phyloP scores from a whole-genome alignment of 2,329 filamentous ascomycete genomes.

The Diaporthe amygdali region DNA sequence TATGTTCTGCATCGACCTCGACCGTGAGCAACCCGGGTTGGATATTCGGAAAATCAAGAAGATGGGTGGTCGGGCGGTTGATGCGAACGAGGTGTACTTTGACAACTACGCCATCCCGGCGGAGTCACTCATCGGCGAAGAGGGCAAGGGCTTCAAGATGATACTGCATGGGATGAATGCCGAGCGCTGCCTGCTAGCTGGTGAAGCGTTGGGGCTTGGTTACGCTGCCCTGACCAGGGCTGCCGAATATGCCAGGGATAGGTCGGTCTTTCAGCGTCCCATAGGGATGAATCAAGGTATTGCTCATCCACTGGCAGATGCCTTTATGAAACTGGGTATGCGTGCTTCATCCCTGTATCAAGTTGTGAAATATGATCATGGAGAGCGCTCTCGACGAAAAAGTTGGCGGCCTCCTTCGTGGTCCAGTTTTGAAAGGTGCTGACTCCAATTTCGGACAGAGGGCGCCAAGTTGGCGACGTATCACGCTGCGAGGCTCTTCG shows the following conservation, averaged over 20 bases:
- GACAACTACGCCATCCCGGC: conserved; percentile 74
- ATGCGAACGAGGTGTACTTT: conserved; percentile 89
- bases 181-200: conserved; percentile 76
- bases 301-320: conserved; percentile 68
- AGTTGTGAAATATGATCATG: neutral
- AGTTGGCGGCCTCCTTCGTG: neutral
- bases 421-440: neutral
- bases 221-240: conserved; percentile 73
- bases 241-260: conserved; percentile 68
- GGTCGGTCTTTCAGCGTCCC: conserved; percentile 68
- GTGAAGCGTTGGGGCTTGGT: conserved; percentile 80
- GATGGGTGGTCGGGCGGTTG: conserved; percentile 83
- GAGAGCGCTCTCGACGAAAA: neutral
- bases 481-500: conserved; percentile 68
- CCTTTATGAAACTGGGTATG: conserved; percentile 54
- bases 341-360: neutral
- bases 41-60: conserved; percentile 78
- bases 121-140: conserved; percentile 69
- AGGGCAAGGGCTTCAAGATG: conserved; percentile 80
- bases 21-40: conserved; percentile 63
- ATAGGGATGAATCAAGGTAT: conserved; percentile 73
- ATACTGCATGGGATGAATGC: conserved; percentile 83
- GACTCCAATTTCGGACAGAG: conserved; percentile 47
- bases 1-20: conserved; percentile 80
- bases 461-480: conserved; percentile 69